A percentile compares a stretch with the other conserved stretches of the same genome.
These are phyloP conservation scores for Colletotrichum sp. DNA, from an alignment of 2,329 filamentous ascomycete genomes.

Conservation along the genomic window DNA sequence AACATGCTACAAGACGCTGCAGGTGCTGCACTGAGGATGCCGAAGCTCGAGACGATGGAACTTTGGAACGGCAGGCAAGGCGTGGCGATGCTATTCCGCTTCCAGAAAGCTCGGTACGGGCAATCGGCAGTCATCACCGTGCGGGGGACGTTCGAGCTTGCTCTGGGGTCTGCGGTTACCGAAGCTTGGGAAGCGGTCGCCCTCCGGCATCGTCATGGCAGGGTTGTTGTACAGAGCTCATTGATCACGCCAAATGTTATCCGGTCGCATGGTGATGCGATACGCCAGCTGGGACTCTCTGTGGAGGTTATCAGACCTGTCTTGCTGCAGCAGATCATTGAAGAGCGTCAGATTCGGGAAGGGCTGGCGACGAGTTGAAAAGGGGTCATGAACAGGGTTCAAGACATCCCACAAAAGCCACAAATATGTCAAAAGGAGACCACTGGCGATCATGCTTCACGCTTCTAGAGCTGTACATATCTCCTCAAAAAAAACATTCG, in stretches of 20 bases:
- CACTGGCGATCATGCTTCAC: too few species aligned
- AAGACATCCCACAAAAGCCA: too few species aligned
- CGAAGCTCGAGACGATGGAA: constrained; percentile 33
- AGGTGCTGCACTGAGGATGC: constrained; percentile 30
- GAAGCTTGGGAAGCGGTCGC: constrained; percentile 30
- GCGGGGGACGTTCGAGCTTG: constrained; percentile 26
- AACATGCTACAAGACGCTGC: constrained; percentile 31
- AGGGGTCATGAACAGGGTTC: background rate
- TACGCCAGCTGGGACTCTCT: constrained; percentile 26
- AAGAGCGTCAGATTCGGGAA: background rate
- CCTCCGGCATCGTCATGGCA: constrained; percentile 21
- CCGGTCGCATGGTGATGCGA: constrained; percentile 27
- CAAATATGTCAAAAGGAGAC: too few species aligned
- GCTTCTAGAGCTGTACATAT: too few species aligned
- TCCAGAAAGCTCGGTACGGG: constrained; percentile 22
- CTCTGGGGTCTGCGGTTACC: constrained; percentile 16
- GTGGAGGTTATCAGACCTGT: constrained; percentile 14
- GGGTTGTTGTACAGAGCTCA: constrained; percentile 20
- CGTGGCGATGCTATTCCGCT: constrained; percentile 29
- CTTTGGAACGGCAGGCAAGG: constrained; percentile 35
- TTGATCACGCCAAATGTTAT: constrained; percentile 22
- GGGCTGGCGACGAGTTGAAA: background rate
- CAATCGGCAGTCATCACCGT: constrained; percentile 26
- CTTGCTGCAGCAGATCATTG: background rate
- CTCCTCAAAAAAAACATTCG: too few species aligned